These are phyloP conservation scores for Symbiodinium pilosum DNA, from an alignment of 73 alveolate genomes.

Conservation along the genomic window DNA sequence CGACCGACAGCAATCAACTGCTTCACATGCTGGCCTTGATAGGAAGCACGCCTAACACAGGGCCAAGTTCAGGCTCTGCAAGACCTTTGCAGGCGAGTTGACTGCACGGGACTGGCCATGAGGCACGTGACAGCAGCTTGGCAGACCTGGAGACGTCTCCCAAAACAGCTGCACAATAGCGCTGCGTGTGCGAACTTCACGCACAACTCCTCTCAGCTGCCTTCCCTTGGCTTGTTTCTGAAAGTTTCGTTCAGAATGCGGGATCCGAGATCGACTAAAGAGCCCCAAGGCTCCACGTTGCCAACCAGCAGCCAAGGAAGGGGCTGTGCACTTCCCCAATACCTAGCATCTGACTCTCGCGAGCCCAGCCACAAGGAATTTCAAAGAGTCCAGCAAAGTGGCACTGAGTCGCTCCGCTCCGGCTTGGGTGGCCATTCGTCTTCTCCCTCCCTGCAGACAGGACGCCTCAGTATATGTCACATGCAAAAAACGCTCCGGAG, in stretches of 20 bases:
- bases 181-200: not conserved
- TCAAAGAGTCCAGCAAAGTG: too few species aligned
- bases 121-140: not conserved
- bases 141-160: not conserved
- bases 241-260: not conserved
- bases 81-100: not conserved
- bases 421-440: not conserved
- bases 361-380: too few species aligned
- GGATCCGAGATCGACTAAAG: too few species aligned
- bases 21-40: not conserved
- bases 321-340: not conserved
- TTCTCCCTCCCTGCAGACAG: too few species aligned
- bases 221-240: not conserved
- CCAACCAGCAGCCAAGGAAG: not conserved
- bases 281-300: not conserved
- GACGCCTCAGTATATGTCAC: too few species aligned
- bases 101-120: not conserved
- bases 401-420: not conserved
- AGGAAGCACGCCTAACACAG: not conserved
- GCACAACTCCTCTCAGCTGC: not conserved
- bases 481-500: too few species aligned
- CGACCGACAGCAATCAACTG: not conserved
- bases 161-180: not conserved
- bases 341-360: not conserved
- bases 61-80: slow-evolving; percentile 4